These are phyloP conservation scores for Beauveria asiatica DNA, from an alignment of 2,329 filamentous ascomycete species.

Conservation along the genomic window DNA sequence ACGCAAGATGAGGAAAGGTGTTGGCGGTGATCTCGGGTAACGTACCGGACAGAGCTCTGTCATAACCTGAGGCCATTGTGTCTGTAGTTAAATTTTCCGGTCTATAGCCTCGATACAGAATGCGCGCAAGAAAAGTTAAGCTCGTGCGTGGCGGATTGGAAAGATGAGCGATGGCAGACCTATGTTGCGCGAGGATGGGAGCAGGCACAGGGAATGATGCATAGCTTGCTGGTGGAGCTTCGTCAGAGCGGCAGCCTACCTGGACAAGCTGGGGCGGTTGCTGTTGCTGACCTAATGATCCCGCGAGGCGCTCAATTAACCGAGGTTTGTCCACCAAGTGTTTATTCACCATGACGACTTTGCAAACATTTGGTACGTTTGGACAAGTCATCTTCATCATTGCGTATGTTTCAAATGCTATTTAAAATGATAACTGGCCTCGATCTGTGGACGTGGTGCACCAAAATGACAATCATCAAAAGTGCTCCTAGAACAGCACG, in stretches of 20 bases:
- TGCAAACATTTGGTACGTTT: too few relatives aligned
- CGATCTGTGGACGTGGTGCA: too few relatives aligned
- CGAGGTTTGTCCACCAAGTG: too few relatives aligned
- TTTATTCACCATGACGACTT: too few relatives aligned
- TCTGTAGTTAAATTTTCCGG: neutral
- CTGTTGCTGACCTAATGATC: neutral
- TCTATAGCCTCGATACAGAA: neutral
- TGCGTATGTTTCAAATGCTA: too few relatives aligned
- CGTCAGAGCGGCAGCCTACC: constrained; percentile 32
- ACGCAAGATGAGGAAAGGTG: constrained; percentile 15
- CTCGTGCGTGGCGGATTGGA: constrained; percentile 3
- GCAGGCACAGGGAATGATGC: constrained; percentile 6
- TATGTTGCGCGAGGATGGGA: constrained; percentile 9
- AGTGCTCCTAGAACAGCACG: too few relatives aligned
- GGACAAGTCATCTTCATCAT: too few relatives aligned
- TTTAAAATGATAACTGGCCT: too few relatives aligned
- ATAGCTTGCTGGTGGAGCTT: constrained; percentile 23
- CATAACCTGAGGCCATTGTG: constrained; percentile 85
- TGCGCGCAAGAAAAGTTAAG: neutral
- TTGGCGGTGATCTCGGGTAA: constrained; percentile 9
- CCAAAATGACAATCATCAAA: too few relatives aligned
- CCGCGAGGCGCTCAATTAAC: too few relatives aligned
- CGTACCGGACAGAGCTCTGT: constrained; percentile 97
- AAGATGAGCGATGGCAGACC: constrained; percentile 13
- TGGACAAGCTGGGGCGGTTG: neutral